Evolutionary conservation across 1,284 basidiomycete species (phyloP), one percentile per base, ranked within the genome.

Genomic region (Cryptococcus hybrid): DNA sequence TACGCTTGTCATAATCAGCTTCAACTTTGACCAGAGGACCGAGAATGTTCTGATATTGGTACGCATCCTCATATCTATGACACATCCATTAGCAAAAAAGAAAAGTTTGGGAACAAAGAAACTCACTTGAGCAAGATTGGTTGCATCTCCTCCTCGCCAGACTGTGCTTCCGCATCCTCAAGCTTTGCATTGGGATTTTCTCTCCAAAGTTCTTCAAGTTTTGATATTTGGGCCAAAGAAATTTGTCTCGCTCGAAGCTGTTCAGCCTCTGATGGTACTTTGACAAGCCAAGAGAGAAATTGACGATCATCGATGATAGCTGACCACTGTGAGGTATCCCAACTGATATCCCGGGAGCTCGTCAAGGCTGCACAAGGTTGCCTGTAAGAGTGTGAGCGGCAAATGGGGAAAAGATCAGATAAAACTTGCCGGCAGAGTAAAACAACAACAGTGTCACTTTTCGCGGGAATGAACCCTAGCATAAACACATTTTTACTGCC

Each of bases 401-500:
- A 37, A 35, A 44, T 34, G 11, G 38, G 9, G 24, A 34, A 34
- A 1, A 12, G 95, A 95, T 15, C 30, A 42, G 24, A 24, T 24
- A 3, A 35, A 12, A 65, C 88, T 64, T 69, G 92, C 88, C 95
- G 88, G 76, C 96, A 99, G 18, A 99, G 84, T n/a, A 99, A 82
- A 30, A 99, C 94, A 47, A 99, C 96, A 45, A 99, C 95, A 0
- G 96, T 97, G 73, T 99, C 96, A 73, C 91, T 93, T 81, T 99
- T 99, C 12, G 96, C 96, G 3, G 96, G 96, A 67, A 99, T 98
- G 75, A 99, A 99, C 2, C 96, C 96, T 18, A 99, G 85, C 85
- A 98, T 91, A 73, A 99, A 99, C 34, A 97, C 95, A 67, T 99
- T 99, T n/a, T 98, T 98, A 80, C 90, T 93, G n/a, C 96, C 96